Percentiles rank a stretch among this genome's conserved stretches.
phyloP scores from a whole-genome alignment of 2,329 filamentous ascomycete genomes.

The Pezicula radicicola region DNA sequence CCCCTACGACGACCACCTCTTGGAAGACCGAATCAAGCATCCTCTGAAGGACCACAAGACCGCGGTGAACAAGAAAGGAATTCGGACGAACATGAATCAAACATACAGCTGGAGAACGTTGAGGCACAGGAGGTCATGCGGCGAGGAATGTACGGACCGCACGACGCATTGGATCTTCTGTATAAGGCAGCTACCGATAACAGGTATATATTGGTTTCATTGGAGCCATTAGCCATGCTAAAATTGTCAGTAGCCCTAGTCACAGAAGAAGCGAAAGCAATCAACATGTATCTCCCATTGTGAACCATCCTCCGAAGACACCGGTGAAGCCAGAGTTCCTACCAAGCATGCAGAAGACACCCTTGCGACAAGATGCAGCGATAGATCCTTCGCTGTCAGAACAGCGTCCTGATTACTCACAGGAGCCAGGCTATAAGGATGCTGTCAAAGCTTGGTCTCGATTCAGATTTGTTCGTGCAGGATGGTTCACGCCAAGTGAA shows the following conservation, averaged over 20 bases:
- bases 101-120: conserved; percentile 60
- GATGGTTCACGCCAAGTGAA: conserved; percentile 93
- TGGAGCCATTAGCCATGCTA: conserved; percentile 44
- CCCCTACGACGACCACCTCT: conserved; percentile 48
- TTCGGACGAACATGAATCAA: conserved; percentile 45
- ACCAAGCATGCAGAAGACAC: conserved; percentile 15
- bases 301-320: conserved; percentile 13
- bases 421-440: conserved; percentile 57
- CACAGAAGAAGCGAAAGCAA: conserved; percentile 28
- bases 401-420: conserved; percentile 21
- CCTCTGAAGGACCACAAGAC: conserved; percentile 29
- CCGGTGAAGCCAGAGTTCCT: conserved; percentile 12
- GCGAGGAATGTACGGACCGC: conserved; percentile 79
- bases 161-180: conserved; percentile 87
- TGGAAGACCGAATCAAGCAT: conserved; percentile 44
- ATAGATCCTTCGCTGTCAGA: conserved; percentile 26
- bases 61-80: conserved; percentile 21
- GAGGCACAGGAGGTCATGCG: conserved; percentile 65
- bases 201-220: conserved; percentile 33
- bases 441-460: conserved; percentile 86
- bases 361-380: conserved; percentile 14
- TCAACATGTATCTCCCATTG: conserved; percentile 22
- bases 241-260: conserved; percentile 32
- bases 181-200: conserved; percentile 79
- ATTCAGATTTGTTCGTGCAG: conserved; percentile 91